Conservation (phyloP, 2,329 filamentous ascomycete species). For the Penicillium sp. region DNA sequence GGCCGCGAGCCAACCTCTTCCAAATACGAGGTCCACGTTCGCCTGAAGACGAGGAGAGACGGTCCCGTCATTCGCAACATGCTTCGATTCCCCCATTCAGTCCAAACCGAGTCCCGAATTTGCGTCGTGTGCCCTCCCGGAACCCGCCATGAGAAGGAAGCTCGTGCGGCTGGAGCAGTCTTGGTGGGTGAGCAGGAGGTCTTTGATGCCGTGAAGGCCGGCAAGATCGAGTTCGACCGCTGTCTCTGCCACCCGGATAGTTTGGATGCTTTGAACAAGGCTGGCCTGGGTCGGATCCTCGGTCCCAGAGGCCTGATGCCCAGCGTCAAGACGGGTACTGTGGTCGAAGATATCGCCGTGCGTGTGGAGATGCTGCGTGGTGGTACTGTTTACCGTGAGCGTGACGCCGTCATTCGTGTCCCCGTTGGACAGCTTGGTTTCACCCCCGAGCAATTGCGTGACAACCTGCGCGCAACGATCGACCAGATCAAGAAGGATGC, state of each 20-base stretch:
- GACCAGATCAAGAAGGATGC: slow-evolving; percentile 71
- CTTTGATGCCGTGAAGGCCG: slow-evolving; percentile 67
- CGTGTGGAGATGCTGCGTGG: slow-evolving; percentile 74
- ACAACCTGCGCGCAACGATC: slow-evolving; percentile 73
- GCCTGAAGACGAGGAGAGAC: slow-evolving; percentile 72
- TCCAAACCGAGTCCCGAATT: slow-evolving; percentile 79
- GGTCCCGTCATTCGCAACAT: slow-evolving; percentile 80
- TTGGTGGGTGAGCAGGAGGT: slow-evolving; percentile 78
- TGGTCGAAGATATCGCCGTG: slow-evolving; percentile 68
- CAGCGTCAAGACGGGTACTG: slow-evolving; percentile 74
- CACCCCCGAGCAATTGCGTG: slow-evolving; percentile 73
- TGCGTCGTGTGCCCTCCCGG: slow-evolving; percentile 84
- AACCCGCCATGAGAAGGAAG: slow-evolving; percentile 63
- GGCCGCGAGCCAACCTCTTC: slow-evolving; percentile 61
- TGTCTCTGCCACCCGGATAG: slow-evolving; percentile 77
- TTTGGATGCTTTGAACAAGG: slow-evolving; percentile 69
- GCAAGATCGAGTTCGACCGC: slow-evolving; percentile 76
- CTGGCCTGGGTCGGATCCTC: slow-evolving; percentile 67
- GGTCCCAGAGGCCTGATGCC: slow-evolving; percentile 92
- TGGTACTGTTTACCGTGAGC: slow-evolving; percentile 77
- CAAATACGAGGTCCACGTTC: slow-evolving; percentile 85
- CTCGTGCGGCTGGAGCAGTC: slow-evolving; percentile 66
- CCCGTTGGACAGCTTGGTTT: slow-evolving; percentile 86
- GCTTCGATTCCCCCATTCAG: slow-evolving; percentile 76
- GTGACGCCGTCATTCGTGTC: slow-evolving; percentile 72